Base-by-base conservation (phyloP, 768 basidiomycete species). In the Coprinopsis marcescibilis region DNA sequence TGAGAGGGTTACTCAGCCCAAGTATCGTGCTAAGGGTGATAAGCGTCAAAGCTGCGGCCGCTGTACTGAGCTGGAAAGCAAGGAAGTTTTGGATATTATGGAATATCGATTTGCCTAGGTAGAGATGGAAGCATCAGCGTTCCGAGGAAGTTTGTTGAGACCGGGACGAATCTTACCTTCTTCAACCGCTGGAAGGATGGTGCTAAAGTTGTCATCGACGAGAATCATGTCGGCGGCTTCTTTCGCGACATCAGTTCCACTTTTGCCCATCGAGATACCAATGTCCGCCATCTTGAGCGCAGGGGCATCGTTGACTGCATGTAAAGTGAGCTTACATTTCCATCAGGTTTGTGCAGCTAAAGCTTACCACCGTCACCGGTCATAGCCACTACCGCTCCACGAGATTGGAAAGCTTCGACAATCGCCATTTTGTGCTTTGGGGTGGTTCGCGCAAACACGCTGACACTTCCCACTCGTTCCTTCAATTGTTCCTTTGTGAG, bases 71-170 rank as follows among this genome's bases (percentile, higher is more conserved):
- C 64, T 98, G 94, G 78, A 98, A 98, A 33, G 89, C 80, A 46
- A 98, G 69, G 75, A 98, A 98, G 64, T 96, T 96, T 63, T 98
- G 95, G 59, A 98, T 95, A 58, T 98, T 98, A 67, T 97, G 91
- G 65, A 97, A 98, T 57, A 98, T 98, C 2, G 91, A 89, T 85
- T 96, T 92, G 48, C 89, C 89, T 86, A 51, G 8, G 27, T 20
- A 4, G 32, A 50, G 23, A 15, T 4, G 29, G 23, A 40, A 47
- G 14, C 17, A 36, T 21, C 54, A 48, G 51, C 45, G 39, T 36
- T 17, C 41, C 23, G 26, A 27, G 19, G 38, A 38, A 30, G 44
- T 37, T 14, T 54, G 33, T 45, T 42, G 49, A 49, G 25, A 54
- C 15, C 34, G 47, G 35, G 19, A 36, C 30, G 32, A n/a, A 17